Conservation (phyloP, 345 rosid species). For the Sisymbrium altissimum region DNA sequence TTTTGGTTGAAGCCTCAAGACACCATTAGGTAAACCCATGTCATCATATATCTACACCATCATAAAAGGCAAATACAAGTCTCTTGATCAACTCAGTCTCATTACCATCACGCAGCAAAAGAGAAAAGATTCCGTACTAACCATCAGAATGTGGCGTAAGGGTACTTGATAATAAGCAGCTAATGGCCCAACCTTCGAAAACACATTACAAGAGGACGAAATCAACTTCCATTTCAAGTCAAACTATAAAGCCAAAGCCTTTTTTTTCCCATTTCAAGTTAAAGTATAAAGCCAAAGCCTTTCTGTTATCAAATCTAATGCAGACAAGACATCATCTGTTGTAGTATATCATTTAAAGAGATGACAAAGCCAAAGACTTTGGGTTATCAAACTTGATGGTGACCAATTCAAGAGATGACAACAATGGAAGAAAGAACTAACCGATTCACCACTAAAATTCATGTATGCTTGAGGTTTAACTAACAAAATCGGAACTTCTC, state of each 20-base stretch:
- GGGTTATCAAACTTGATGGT: too few species aligned
- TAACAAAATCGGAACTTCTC: constrained; percentile 78
- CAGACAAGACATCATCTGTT: too few species aligned
- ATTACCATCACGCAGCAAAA: background rate
- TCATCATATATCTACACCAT: constrained; percentile 67
- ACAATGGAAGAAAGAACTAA: constrained; percentile 29
- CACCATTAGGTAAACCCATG: constrained; percentile 84
- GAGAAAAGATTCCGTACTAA: constrained; percentile 15
- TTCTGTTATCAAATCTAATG: too few species aligned
- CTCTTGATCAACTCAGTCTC: background rate
- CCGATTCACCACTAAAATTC: constrained; percentile 93
- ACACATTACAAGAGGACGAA: too few species aligned
- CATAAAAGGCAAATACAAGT: background rate
- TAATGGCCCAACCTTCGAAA: constrained; percentile 72
- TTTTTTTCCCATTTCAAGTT: too few species aligned
- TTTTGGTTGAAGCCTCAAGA: constrained; percentile 70
- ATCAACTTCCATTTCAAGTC: too few species aligned
- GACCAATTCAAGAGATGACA: background rate
- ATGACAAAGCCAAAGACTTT: background rate
- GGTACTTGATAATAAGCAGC: constrained; percentile 92
- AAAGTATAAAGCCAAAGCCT: too few species aligned
- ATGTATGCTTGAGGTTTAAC: constrained; percentile 86
- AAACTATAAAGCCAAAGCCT: too few species aligned
- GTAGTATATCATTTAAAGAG: too few species aligned
- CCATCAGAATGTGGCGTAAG: constrained; percentile 73